phyloP scores from a whole-genome alignment of 495 filamentous ascomycete species.

The Daldinia childiae region DNA sequence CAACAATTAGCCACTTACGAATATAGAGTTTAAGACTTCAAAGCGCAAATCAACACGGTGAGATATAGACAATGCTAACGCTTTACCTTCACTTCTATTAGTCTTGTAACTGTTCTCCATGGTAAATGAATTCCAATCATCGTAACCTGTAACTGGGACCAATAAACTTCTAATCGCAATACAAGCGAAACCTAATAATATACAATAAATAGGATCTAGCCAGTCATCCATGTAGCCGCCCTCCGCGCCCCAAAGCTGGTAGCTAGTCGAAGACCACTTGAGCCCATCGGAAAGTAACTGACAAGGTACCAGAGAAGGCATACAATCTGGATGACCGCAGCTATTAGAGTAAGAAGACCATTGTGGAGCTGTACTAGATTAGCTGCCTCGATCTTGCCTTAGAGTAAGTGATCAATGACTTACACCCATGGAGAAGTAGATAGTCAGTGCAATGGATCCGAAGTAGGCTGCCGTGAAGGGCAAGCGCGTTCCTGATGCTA shows the following conservation, averaged over 20 bases:
- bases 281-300: constrained; percentile 98
- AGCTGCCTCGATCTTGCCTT: constrained; percentile 20
- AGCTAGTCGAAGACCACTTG: constrained; percentile 84
- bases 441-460: constrained; percentile 87
- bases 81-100: constrained; percentile 4
- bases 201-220: constrained; percentile 54
- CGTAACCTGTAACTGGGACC: not conserved
- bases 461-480: constrained; percentile 98
- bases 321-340: constrained; percentile 81
- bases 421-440: constrained; percentile 93
- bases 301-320: constrained; percentile 92
- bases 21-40: not conserved
- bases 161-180: constrained; percentile 1
- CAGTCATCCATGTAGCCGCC: constrained; percentile 88
- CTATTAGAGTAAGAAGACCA: constrained; percentile 83
- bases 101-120: constrained; percentile 1
- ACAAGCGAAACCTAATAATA: constrained; percentile 4
- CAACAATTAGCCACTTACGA: not conserved
- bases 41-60: not conserved
- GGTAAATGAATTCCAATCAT: constrained; percentile 1
- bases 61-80: not conserved
- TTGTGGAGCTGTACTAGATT: constrained; percentile 71
- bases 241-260: constrained; percentile 84
- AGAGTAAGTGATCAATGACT: constrained; percentile 53
- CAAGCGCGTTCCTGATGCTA: constrained; percentile 83